phyloP scores from a whole-genome alignment of 176 grass and related monocot genomes.

The Phragmites australis region DNA sequence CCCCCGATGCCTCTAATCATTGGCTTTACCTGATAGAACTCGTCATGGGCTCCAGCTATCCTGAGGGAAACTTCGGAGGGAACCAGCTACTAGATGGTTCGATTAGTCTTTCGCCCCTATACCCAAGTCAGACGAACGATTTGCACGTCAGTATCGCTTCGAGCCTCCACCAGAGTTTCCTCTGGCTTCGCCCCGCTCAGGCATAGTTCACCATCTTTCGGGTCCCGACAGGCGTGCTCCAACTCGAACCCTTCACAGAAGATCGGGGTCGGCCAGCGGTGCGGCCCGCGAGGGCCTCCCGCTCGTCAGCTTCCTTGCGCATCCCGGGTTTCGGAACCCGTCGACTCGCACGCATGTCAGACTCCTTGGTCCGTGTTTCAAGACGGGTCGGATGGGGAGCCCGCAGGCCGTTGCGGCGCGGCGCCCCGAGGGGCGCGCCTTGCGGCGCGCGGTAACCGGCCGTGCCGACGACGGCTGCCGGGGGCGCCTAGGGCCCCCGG shows the following conservation, averaged over 20 bases:
- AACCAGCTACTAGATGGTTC: conserved; percentile 76
- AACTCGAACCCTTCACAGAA: conserved; percentile 61
- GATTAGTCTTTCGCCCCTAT: conserved; percentile 69
- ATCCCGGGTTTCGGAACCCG: conserved; percentile 48
- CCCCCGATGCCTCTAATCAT: conserved; percentile 68
- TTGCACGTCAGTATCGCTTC: conserved; percentile 63
- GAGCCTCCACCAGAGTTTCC: conserved; percentile 70
- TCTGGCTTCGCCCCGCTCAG: conserved; percentile 64
- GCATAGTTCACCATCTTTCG: conserved; percentile 29
- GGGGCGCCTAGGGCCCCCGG: too few relatives aligned
- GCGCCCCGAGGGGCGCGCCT: neutral
- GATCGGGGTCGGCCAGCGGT: conserved; percentile 39
- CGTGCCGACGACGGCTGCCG: too few relatives aligned
- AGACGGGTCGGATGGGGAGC: conserved; percentile 74
- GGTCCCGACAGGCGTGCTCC: conserved; percentile 55
- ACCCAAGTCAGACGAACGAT: conserved; percentile 68
- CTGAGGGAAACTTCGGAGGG: conserved; percentile 70
- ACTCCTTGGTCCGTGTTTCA: conserved; percentile 91
- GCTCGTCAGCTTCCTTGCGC: conserved; percentile 53
- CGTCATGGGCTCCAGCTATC: conserved; percentile 56
- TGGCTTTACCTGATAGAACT: conserved; percentile 66
- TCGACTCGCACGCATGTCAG: conserved; percentile 67
- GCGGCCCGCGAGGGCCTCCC: conserved; percentile 2
- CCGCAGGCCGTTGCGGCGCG: conserved; percentile 36
- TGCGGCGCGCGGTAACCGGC: too few relatives aligned